A percentile compares a stretch with the other conserved stretches of the same genome.
Evolutionary conservation across 2,329 filamentous ascomycete genomes (phyloP).

Genomic region (Alternaria arborescens): DNA sequence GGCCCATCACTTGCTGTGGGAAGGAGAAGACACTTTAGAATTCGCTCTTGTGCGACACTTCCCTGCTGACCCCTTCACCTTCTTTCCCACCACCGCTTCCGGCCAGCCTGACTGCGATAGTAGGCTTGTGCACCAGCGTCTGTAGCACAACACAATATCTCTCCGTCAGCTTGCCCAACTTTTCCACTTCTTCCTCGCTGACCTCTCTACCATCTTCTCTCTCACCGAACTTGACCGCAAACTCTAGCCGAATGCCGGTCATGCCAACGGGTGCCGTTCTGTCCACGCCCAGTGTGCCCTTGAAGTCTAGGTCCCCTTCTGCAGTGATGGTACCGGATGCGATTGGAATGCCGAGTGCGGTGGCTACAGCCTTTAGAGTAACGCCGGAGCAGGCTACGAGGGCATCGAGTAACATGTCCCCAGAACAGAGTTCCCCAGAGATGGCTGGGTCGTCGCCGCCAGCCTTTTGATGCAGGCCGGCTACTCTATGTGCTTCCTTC

Average conservation of each 20-base stretch:
- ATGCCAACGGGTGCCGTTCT: constrained; percentile 58
- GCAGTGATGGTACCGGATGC: constrained; percentile 54
- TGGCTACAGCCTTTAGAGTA: constrained; percentile 61
- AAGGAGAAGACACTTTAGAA: background rate
- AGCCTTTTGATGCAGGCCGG: constrained; percentile 59
- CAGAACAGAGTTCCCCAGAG: constrained; percentile 59
- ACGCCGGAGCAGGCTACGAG: constrained; percentile 61
- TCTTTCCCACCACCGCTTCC: constrained; percentile 34
- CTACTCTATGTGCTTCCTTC: constrained; percentile 53
- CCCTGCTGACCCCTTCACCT: constrained; percentile 4
- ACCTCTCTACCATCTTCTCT: constrained; percentile 48
- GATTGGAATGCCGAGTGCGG: constrained; percentile 57
- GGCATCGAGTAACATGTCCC: constrained; percentile 61
- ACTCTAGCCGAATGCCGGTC: constrained; percentile 56
- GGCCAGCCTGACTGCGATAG: constrained; percentile 36
- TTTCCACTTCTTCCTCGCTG: constrained; percentile 55
- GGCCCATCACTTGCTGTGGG: no score
- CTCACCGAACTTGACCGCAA: constrained; percentile 53
- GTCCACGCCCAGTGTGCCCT: constrained; percentile 60
- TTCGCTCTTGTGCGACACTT: constrained; percentile 9
- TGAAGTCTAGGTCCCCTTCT: constrained; percentile 60
- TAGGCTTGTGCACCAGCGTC: constrained; percentile 44
- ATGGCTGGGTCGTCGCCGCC: constrained; percentile 55
- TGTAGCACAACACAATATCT: constrained; percentile 58
- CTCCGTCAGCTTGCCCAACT: constrained; percentile 59